Base-by-base conservation (phyloP, 768 basidiomycete genomes). In the Porphyrellus cyaneotinctus region DNA sequence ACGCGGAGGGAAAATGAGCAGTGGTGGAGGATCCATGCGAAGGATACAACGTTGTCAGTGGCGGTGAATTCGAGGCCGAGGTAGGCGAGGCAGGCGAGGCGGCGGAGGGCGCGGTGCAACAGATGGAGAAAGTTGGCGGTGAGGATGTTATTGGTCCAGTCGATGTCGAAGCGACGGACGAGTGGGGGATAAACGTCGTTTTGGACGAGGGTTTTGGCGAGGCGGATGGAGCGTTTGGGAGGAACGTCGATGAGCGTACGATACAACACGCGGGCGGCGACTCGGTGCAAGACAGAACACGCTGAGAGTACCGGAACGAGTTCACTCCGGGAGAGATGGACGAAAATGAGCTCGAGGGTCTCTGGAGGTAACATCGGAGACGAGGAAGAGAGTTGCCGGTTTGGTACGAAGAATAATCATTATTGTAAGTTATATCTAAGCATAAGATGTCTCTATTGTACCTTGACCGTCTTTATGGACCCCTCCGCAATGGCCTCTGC, bases 401-500 rank as follows among this genome's bases (percentile, higher is more conserved):
- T 6, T 35, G 33, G 30, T 63, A 65, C 26, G 45, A 52, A 20
- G 54, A 53, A 37, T 37, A 18, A 20, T 15, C 4, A 17, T 15
- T 18, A 18, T 6, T 47, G 6, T 36, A 12, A 8, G 38, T 20
- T 54, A 59, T 7, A 31, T 39, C 3, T 44, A n/a, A n/a, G n/a
- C n/a, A 23, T 32, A 9, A 9, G 18, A 4, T 4, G 9, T 6
- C 28, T 46, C 50, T 63, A 69, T 39, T 69, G 67, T 3, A 64
- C 65, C 42, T 70, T 69, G 52, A 50, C 53, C 12, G 55, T 53
- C 61, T 69, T 69, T 3, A 47, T 2, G 55, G 63, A 75, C 66
- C 54, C 70, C 50, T 71, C 71, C 0, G 76, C 81, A 41, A 77
- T 75, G 1, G 82, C 80, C 70, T 90, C 91, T 6, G 87, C 85